A percentile compares a stretch with the other conserved stretches of the same genome.
phyloP scores from a whole-genome alignment of 2,329 filamentous ascomycete genomes.

The Colletotrichum neosansevieriae region DNA sequence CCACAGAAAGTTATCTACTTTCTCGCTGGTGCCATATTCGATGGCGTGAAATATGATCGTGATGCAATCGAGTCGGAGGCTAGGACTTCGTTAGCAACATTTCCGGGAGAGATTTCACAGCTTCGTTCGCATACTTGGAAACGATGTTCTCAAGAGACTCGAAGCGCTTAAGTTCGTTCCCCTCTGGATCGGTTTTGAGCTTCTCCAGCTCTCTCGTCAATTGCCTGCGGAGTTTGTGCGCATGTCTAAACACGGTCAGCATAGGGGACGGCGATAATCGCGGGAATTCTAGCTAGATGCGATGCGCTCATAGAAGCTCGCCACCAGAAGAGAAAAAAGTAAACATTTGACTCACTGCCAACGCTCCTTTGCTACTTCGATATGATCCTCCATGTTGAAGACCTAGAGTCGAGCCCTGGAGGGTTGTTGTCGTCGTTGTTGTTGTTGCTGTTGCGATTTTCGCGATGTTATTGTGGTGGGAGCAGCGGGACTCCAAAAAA shows the following conservation, averaged over 20 bases:
- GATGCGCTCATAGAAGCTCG: neutral
- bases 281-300: conserved; percentile 2
- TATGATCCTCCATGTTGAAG: conserved; percentile 32
- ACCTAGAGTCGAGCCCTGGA: conserved; percentile 8
- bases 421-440: conserved; percentile 35
- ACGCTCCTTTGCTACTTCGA: conserved; percentile 49
- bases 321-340: neutral
- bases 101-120: conserved; percentile 15
- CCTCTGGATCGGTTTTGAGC: conserved; percentile 52
- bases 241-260: conserved; percentile 50
- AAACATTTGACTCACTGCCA: conserved; percentile 53
- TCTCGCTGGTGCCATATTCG: conserved; percentile 70
- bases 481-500: conserved; percentile 36
- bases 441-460: conserved; percentile 35
- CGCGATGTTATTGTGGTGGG: conserved; percentile 35
- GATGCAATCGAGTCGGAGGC: conserved; percentile 79
- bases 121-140: conserved; percentile 52
- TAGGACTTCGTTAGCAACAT: conserved; percentile 49
- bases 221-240: conserved; percentile 57
- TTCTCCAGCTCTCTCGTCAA: conserved; percentile 58
- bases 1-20: conserved; percentile 82
- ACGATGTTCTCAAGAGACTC: conserved; percentile 58
- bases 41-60: conserved; percentile 80
- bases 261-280: neutral
- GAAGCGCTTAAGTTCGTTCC: conserved; percentile 56